Evolutionary conservation across 352 stramenopile species (phyloP).

Genomic region (Phytophthora chlamydospora): DNA sequence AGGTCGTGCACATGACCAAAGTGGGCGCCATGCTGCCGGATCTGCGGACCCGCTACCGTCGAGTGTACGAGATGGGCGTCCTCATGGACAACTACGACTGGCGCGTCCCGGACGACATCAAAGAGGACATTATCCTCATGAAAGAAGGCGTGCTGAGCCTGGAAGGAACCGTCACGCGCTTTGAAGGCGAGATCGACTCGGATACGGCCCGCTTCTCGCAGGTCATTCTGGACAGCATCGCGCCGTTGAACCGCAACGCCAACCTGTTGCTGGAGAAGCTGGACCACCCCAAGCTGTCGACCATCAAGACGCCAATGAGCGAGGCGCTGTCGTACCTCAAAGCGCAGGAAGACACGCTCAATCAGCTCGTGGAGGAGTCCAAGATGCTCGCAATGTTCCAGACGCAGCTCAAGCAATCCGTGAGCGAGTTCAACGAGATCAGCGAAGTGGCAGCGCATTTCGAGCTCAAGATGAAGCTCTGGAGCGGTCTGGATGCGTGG

Average conservation of each 20-base stretch:
- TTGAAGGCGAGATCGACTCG: constrained; percentile 91
- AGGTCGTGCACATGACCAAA: constrained; percentile 89
- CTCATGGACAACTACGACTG: constrained; percentile 94
- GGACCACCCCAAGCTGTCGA: constrained; percentile 80
- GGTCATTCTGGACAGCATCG: constrained; percentile 90
- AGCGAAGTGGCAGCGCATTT: constrained; percentile 88
- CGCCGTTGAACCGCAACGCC: constrained; percentile 71
- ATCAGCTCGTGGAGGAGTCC: constrained; percentile 78
- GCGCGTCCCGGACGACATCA: constrained; percentile 91
- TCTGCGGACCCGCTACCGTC: constrained; percentile 72
- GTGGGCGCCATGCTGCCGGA: constrained; percentile 68
- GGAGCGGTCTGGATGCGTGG: constrained; percentile 89
- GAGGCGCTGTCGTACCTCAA: constrained; percentile 80
- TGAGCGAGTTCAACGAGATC: constrained; percentile 91
- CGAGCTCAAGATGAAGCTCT: constrained; percentile 92
- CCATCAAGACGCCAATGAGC: constrained; percentile 72
- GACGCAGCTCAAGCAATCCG: constrained; percentile 79
- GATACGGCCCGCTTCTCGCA: constrained; percentile 92
- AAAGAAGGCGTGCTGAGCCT: constrained; percentile 92
- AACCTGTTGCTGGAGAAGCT: constrained; percentile 82
- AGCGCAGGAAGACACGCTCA: constrained; percentile 73
- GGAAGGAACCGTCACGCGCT: constrained; percentile 89
- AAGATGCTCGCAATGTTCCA: constrained; percentile 91
- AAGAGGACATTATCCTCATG: constrained; percentile 94
- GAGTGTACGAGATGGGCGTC: constrained; percentile 87